Percentiles rank a stretch among this genome's conserved stretches.
phyloP scores from a whole-genome alignment of 164 flowering plant genomes.

The Vitis rotundifolia region DNA sequence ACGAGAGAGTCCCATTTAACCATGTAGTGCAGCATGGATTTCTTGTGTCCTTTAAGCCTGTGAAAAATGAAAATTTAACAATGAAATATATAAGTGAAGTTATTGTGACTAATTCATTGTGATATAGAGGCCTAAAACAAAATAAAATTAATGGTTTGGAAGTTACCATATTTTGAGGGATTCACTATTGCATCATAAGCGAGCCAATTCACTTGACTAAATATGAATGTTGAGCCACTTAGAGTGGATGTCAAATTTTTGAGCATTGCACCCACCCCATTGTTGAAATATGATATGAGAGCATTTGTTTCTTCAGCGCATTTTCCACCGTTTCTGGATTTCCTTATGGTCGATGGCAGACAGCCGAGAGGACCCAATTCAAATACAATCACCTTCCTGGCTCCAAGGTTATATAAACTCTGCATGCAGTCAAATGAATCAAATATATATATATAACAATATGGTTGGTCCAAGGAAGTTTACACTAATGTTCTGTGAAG shows the following conservation, averaged over 20 bases:
- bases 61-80: neutral
- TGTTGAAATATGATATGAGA: conserved; percentile 31
- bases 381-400: conserved; percentile 36
- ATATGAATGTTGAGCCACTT: conserved; percentile 35
- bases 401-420: conserved; percentile 37
- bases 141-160: neutral
- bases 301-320: conserved; percentile 43
- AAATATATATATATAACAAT: neutral
- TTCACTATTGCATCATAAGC: conserved; percentile 30
- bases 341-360: conserved; percentile 29
- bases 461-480: too few relatives aligned
- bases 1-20: conserved; percentile 32
- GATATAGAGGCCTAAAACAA: neutral
- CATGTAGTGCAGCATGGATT: conserved; percentile 48
- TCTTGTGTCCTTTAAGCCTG: conserved; percentile 38
- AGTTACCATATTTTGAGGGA: conserved; percentile 50
- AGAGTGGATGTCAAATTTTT: conserved; percentile 29
- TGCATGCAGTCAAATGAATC: conserved; percentile 9
- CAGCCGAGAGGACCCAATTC: conserved; percentile 47
- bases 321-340: conserved; percentile 15
- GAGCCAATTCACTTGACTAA: conserved; percentile 22
- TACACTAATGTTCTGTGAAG: too few relatives aligned
- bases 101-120: neutral
- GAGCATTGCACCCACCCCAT: conserved; percentile 28
- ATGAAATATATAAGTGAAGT: neutral